phyloP scores from a whole-genome alignment of 2,329 filamentous ascomycete genomes.

The Phoma herbarum region DNA sequence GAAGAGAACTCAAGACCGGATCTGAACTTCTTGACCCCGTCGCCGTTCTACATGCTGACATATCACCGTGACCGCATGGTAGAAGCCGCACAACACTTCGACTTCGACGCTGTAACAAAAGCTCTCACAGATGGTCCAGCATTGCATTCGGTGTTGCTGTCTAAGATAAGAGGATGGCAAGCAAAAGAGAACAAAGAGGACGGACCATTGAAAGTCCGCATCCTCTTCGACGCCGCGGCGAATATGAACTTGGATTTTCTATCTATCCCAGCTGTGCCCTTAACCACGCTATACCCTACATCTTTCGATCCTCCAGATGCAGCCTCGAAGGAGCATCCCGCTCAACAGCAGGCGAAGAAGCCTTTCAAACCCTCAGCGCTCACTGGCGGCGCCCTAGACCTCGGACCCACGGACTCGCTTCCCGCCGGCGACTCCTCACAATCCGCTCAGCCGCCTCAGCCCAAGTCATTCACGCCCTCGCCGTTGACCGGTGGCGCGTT shows the following conservation, averaged over 20 bases:
- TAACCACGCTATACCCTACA: constrained; percentile 66
- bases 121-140: constrained; percentile 47
- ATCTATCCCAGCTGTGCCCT: constrained; percentile 52
- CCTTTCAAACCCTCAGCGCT: constrained; percentile 44
- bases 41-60: constrained; percentile 79
- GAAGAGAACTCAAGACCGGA: constrained; percentile 56
- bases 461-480: constrained; percentile 40
- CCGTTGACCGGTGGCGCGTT: constrained; percentile 49
- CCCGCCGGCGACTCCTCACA: constrained; percentile 24
- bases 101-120: constrained; percentile 53
- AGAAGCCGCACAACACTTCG: constrained; percentile 62
- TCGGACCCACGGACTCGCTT: constrained; percentile 43
- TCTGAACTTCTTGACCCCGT: constrained; percentile 61
- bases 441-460: constrained; percentile 12
- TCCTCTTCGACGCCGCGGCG: constrained; percentile 59
- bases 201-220: constrained; percentile 57
- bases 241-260: constrained; percentile 51
- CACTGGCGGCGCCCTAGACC: constrained; percentile 47
- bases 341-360: constrained; percentile 15
- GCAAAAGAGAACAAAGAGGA: constrained; percentile 29
- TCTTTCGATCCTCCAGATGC: constrained; percentile 59
- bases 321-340: constrained; percentile 30
- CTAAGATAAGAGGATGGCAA: constrained; percentile 43
- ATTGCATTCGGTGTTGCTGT: constrained; percentile 44
- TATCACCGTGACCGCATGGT: constrained; percentile 82